Evolutionary conservation across 78 protist species (phyloP), one percentile per base, ranked within the genome.

Genomic region (Goniomonas avonlea): DNA sequence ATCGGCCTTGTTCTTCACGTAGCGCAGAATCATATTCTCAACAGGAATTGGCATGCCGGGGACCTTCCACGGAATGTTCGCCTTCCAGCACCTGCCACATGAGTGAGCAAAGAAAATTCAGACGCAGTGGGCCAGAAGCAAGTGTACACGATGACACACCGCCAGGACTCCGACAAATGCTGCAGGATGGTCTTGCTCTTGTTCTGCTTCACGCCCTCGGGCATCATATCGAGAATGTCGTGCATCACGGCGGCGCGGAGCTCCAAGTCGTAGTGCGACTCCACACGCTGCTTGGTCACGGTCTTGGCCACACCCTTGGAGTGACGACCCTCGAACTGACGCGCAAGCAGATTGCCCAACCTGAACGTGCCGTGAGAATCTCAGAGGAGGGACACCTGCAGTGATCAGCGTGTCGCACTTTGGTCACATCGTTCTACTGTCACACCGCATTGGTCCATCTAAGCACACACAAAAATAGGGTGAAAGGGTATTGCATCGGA

Each of bases 51-150:
- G 99, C 82, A 98, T 66, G 39, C 99, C 99, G 5, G 99, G 99
- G 20, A 98, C 99, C 84, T 93, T 93, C 99, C 99, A 98, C n/a
- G 99, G 99, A 45, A 97, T 92, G 88, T 97, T 96, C 34, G 99
- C 99, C 88, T 95, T 98, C 98, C 97, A 98, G 86, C 99, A 97
- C 17, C 99, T n/a, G n/a, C n/a, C n/a, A n/a, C n/a, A n/a, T n/a
- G n/a, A n/a, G n/a, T n/a, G n/a, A n/a, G n/a, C n/a, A n/a, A n/a
- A n/a, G n/a, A n/a, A n/a, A n/a, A n/a, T n/a, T n/a, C n/a, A n/a
- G n/a, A n/a, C n/a, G n/a, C n/a, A n/a, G n/a, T n/a, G n/a, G n/a
- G n/a, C n/a, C n/a, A n/a, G n/a, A n/a, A n/a, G n/a, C n/a, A n/a
- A n/a, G n/a, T n/a, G n/a, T n/a, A n/a, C n/a, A n/a, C n/a, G n/a